Conservation (phyloP, 148 eudicot species). For the Rhododendron simsii region DNA sequence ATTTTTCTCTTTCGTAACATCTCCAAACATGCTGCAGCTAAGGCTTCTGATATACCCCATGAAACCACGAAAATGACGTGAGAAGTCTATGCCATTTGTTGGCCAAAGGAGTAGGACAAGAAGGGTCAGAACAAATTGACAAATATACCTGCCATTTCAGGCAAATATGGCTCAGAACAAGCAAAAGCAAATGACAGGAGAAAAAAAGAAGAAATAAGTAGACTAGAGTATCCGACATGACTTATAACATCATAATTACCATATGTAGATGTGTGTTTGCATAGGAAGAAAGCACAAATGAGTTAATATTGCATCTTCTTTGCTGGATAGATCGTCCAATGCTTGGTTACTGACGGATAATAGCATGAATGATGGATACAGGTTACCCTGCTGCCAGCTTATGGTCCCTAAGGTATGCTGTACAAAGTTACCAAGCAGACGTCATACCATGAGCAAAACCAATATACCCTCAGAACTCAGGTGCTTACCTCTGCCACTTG, state of each 20-base stretch:
- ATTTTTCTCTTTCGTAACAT: constrained; percentile 59
- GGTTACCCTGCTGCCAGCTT: constrained; percentile 98
- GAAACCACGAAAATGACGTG: constrained; percentile 24
- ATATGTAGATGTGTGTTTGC: constrained; percentile 66
- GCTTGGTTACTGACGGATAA: constrained; percentile 56
- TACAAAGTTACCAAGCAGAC: constrained; percentile 18
- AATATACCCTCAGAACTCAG: constrained; percentile 1
- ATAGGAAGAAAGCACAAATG: constrained; percentile 81
- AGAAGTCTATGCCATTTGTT: constrained; percentile 49
- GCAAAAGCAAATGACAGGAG: background rate
- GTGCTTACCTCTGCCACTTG: constrained; percentile 65
- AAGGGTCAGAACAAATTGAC: constrained; percentile 63
- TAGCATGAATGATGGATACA: constrained; percentile 87
- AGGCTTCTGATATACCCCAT: constrained; percentile 30
- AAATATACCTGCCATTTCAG: constrained; percentile 59
- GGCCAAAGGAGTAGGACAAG: constrained; percentile 63
- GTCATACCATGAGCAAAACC: constrained; percentile 12
- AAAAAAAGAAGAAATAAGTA: background rate
- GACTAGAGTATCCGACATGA: background rate
- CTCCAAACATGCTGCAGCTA: constrained; percentile 21
- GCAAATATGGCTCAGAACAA: constrained; percentile 21
- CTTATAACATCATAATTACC: constrained; percentile 39
- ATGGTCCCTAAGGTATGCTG: constrained; percentile 92
- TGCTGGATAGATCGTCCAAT: constrained; percentile 33
- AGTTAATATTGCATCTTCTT: constrained; percentile 39